Base-by-base conservation (phyloP, 139 green algal genomes). In the Auxenochlorella pyrenoidosa region DNA sequence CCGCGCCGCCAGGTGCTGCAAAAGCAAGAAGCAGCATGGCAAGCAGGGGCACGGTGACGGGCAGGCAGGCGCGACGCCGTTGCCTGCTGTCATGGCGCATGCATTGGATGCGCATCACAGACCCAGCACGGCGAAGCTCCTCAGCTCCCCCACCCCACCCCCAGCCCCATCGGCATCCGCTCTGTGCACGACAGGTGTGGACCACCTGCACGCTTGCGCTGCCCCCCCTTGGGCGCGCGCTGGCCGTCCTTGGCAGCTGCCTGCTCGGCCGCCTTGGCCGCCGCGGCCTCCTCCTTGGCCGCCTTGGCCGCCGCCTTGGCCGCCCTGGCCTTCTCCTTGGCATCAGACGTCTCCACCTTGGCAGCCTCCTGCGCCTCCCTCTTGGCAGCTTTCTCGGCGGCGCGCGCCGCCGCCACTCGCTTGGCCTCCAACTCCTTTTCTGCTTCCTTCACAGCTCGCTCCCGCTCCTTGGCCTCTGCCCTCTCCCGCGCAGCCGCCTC, bases 401-500 rank as follows among this genome's bases (percentile, higher is more conserved):
- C 75, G 1, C 75, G 75, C 34, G 34, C 38, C 2, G 22, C 44
- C 10, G 79, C 81, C 32, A 78, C 16, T 22, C 60, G 24, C 68
- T 87, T 68, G 15, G 34, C 34, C 54, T 90, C 51, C 32, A 47
- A 30, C 40, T 88, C 82, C 30, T 86, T 88, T 71, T 90, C 86
- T 41, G 38, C 66, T 19, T 88, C 85, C 73, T 85, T 70, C 28
- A 59, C 70, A 6, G 85, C 87, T 21, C 82, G 87, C 58, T 81
- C 81, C 2, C 41, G 43, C n/a, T 58, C 84, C n/a, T 32, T 40
- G 28, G 80, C 80, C 80, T 77, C 80, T 0, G 60, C 63, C 40
- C n/a, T 59, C 10, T 43, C 80, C 15, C 40, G 41, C 5, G 79
- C 79, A 66, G 87, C 44, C 22, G 68, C 63, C 60, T 90, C 87